Conservation (phyloP, 495 filamentous ascomycete species). For the Xylaria venustula region DNA sequence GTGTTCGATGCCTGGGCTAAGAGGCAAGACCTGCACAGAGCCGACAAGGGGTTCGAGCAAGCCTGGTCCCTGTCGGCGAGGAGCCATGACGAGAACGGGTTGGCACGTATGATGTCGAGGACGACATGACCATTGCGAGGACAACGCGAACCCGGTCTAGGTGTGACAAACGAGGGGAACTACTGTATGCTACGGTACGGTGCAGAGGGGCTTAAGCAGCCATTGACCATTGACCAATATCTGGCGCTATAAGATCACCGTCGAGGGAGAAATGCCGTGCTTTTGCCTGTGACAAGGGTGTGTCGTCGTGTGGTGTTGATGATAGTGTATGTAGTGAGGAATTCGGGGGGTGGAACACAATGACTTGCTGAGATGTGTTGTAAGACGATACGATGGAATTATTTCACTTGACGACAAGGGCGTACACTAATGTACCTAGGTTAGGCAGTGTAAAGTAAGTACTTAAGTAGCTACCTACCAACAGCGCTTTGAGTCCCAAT, state of each 20-base stretch:
- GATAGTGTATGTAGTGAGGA: not conserved
- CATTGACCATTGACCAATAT: too few species aligned
- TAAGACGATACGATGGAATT: not conserved
- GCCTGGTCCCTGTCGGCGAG: conserved; percentile 8
- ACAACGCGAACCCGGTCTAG: conserved; percentile 1
- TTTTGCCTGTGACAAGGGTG: conserved; percentile 4
- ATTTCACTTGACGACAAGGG: not conserved
- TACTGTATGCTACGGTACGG: not conserved
- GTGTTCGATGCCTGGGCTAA: not conserved
- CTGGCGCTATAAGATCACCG: conserved; percentile 1
- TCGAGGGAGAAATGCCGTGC: not conserved
- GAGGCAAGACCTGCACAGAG: conserved; percentile 1
- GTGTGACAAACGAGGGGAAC: not conserved
- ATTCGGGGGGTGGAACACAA: not conserved
- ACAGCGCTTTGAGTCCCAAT: too few species aligned
- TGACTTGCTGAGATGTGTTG: not conserved
- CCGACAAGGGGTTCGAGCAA: not conserved
- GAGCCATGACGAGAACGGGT: conserved; percentile 6
- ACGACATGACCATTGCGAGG: not conserved
- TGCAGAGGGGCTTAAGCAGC: not conserved
- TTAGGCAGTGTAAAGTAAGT: too few species aligned
- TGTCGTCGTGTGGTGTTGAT: not conserved
- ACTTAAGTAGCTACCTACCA: not conserved
- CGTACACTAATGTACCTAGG: not conserved
- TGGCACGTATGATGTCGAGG: conserved; percentile 6